phyloP scores from a whole-genome alignment of 257 asterid genomes.

The Anisodus acutangulus region DNA sequence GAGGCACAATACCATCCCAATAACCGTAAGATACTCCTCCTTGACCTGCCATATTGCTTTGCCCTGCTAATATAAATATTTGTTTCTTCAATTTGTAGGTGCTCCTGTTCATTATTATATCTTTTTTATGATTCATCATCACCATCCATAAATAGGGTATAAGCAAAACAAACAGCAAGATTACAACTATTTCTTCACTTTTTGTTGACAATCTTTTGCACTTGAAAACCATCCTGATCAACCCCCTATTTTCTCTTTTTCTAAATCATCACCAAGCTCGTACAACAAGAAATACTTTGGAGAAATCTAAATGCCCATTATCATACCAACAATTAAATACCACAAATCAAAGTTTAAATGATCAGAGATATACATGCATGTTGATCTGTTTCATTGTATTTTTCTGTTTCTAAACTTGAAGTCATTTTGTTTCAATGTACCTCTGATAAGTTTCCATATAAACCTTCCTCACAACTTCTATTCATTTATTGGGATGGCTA shows the following conservation, averaged over 20 bases:
- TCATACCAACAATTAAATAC: neutral
- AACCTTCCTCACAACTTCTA: neutral
- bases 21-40: conserved; percentile 30
- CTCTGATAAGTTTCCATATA: neutral
- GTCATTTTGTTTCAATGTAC: neutral
- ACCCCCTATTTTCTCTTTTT: neutral
- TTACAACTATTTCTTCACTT: neutral
- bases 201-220: neutral
- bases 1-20: conserved; percentile 31
- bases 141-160: conserved; percentile 1
- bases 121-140: neutral
- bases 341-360: neutral
- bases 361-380: neutral
- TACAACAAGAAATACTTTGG: neutral
- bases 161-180: neutral
- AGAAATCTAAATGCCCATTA: neutral
- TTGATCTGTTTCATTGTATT: neutral
- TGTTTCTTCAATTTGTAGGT: conserved; percentile 22
- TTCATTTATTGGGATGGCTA: neutral
- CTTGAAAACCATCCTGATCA: neutral
- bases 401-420: neutral
- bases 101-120: neutral
- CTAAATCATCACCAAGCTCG: neutral
- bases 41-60: conserved; percentile 44
- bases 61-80: conserved; percentile 41